phyloP scores from a whole-genome alignment of 2,329 filamentous ascomycete species.

The Xylaria multiplex region DNA sequence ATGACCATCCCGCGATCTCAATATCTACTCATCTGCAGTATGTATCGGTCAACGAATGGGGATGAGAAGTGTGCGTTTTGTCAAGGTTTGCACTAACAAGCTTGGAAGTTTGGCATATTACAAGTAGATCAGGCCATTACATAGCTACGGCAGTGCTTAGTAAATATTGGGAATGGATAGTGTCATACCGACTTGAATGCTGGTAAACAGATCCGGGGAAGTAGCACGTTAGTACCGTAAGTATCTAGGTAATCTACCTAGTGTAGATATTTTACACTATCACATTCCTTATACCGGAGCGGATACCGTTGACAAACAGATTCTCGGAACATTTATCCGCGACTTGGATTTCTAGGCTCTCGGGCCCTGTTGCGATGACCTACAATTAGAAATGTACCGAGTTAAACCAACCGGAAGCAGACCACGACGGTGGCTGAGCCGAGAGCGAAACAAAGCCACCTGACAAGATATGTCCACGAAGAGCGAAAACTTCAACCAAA shows the following conservation, averaged over 20 bases:
- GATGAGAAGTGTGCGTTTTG: too few relatives aligned
- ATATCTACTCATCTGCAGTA: neutral
- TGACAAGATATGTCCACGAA: neutral
- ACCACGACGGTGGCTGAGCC: neutral
- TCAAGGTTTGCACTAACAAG: too few relatives aligned
- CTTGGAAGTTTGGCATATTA: too few relatives aligned
- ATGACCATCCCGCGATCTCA: conserved; percentile 17
- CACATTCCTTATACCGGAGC: neutral
- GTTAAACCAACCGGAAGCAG: neutral
- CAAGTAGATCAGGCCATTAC: too few relatives aligned
- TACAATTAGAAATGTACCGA: neutral
- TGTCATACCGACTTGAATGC: neutral
- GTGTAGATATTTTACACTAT: neutral
- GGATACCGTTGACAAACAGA: neutral
- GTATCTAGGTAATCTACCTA: neutral
- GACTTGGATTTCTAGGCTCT: neutral
- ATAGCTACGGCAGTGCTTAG: neutral
- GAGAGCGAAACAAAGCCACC: neutral
- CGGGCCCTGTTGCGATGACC: neutral
- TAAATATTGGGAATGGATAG: neutral
- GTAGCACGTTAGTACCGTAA: neutral
- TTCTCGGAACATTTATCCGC: neutral
- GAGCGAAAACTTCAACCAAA: neutral
- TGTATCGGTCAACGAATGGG: too few relatives aligned
- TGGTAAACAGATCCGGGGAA: neutral